Conservation (phyloP, 2,329 filamentous ascomycete genomes). For the Aureobasidium lini region DNA sequence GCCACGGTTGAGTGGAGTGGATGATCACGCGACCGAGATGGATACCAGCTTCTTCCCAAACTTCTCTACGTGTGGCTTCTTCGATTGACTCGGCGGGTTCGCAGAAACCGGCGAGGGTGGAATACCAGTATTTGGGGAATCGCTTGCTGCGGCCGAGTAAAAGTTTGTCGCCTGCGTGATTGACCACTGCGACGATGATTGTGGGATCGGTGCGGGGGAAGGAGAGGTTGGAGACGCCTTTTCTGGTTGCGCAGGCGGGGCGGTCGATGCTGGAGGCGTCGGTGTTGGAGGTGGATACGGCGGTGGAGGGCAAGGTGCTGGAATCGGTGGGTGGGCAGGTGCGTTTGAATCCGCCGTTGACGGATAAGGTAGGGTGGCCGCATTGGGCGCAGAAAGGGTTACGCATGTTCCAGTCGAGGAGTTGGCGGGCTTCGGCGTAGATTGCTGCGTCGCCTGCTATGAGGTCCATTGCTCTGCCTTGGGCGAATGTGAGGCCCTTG, state of each 20-base stretch:
- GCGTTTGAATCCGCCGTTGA: conserved; percentile 74
- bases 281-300: conserved; percentile 27
- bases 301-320: conserved; percentile 35
- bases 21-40: conserved; percentile 43
- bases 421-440: conserved; percentile 78
- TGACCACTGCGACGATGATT: conserved; percentile 90
- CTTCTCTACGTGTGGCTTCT: conserved; percentile 44
- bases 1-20: conserved; percentile 46
- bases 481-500: conserved; percentile 57
- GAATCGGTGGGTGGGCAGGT: conserved; percentile 66
- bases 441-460: conserved; percentile 66
- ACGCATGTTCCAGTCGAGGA: conserved; percentile 89
- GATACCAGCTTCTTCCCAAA: conserved; percentile 45
- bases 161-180: conserved; percentile 65
- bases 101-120: conserved; percentile 59
- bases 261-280: conserved; percentile 31
- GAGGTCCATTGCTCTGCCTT: conserved; percentile 58
- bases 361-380: conserved; percentile 70
- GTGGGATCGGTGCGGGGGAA: conserved; percentile 92
- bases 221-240: conserved; percentile 78
- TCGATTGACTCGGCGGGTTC: conserved; percentile 46
- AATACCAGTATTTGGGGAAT: conserved; percentile 81
- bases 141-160: conserved; percentile 79
- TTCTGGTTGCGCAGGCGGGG: conserved; percentile 69
- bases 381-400: conserved; percentile 90